Evolutionary conservation across 495 filamentous ascomycete genomes (phyloP), one percentile per base, ranked within the genome.

Genomic region (Penicillium fimorum): DNA sequence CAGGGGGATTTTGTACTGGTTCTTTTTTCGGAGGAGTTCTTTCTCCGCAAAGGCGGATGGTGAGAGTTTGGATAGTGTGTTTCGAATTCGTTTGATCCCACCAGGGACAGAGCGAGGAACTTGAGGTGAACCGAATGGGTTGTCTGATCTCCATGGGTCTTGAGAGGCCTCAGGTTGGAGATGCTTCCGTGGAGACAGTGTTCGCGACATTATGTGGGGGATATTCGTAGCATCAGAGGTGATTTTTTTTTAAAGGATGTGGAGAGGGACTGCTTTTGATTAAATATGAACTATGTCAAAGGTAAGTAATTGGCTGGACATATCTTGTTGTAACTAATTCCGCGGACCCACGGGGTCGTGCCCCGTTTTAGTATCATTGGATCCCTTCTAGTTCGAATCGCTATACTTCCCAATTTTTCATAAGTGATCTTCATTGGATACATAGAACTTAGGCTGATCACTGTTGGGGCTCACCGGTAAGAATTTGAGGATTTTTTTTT

Each of bases 1-100:
- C 58, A 79, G 48, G 13, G 75, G 76, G 11, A 66, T 66, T 47
- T 73, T 77, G 65, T 66, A 69, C 41, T 71, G 65, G 43, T 71
- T 76, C 62, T 75, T 72, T 42, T 72, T 69, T 55, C 68, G 70
- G 5, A 79, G 60, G 18, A 75, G 57, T 53, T 78, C 70, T 40
- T 69, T 65, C 47, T 79, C 75, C 11, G 75, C 74, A 8, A 71
- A 61, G 5, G 75, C 68, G 11, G 74, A 59, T 9, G 70, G 71
- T 0, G 71, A 67, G 1, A 72, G 50, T 45, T 76, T 76, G 5
- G 66, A 68, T 1, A 78, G 60, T 0, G 73, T 75, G 22, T 74
- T 60, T 40, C 70, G 74, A 13, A 78, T 59, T 11, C 72, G 71
- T 30, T 66, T 63, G 41, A 78, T 77, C 17, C 72, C 69, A 2